These are phyloP conservation scores for Gloeopeniophorella convolvens DNA, from an alignment of 768 basidiomycete genomes.

Conservation along the genomic window DNA sequence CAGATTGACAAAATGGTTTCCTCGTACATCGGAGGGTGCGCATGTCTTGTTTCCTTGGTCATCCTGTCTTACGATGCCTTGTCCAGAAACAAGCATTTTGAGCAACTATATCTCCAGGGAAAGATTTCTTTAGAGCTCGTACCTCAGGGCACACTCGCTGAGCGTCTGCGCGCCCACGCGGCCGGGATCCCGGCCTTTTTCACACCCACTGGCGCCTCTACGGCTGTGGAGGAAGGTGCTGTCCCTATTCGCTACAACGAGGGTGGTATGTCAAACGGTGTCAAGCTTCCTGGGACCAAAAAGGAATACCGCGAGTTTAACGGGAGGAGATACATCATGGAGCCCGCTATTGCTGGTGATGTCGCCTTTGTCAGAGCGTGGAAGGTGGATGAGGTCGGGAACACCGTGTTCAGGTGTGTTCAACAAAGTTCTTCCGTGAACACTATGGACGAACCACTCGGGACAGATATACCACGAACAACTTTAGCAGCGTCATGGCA, in stretches of 20 bases:
- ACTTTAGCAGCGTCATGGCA: constrained; percentile 84
- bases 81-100: constrained; percentile 78
- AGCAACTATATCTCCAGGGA: constrained; percentile 72
- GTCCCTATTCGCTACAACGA: constrained; percentile 77
- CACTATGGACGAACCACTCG: not conserved
- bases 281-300: constrained; percentile 64
- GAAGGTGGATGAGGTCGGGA: constrained; percentile 90
- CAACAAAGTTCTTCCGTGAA: not conserved
- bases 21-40: constrained; percentile 83
- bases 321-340: constrained; percentile 77
- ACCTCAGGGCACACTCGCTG: constrained; percentile 87
- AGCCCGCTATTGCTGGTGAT: constrained; percentile 72
- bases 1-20: constrained; percentile 82
- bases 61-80: not conserved
- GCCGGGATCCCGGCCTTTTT: constrained; percentile 93
- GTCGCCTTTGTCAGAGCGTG: constrained; percentile 84
- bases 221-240: constrained; percentile 71
- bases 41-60: constrained; percentile 6
- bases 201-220: constrained; percentile 84
- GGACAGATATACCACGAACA: constrained; percentile 74
- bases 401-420: constrained; percentile 78
- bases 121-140: constrained; percentile 81
- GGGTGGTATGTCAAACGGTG: constrained; percentile 63
- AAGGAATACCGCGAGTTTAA: constrained; percentile 74
- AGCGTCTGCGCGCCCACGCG: constrained; percentile 82